Conservation (phyloP, 345 rosid genomes). For the Populus davidiana region DNA sequence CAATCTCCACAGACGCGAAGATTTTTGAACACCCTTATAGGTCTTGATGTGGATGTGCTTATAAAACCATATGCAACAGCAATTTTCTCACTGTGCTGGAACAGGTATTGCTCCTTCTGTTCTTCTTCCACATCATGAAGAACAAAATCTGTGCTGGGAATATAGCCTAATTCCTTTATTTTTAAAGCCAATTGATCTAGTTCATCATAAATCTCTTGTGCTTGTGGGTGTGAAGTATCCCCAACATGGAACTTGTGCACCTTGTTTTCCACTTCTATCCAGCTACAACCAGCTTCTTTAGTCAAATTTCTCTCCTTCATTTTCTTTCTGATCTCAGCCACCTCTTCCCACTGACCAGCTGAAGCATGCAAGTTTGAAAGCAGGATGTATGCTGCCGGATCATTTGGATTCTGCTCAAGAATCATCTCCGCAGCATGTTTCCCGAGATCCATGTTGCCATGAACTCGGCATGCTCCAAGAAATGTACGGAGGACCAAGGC, state of each 20-base stretch:
- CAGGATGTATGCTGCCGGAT: conserved; percentile 63
- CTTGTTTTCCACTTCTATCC: conserved; percentile 64
- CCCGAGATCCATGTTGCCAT: conserved; percentile 52
- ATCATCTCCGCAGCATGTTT: conserved; percentile 57
- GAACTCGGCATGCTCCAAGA: conserved; percentile 68
- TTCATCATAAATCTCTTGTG: conserved; percentile 41
- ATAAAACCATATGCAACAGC: conserved; percentile 72
- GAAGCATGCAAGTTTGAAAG: conserved; percentile 70
- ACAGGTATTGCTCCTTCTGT: conserved; percentile 54
- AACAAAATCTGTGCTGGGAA: conserved; percentile 62
- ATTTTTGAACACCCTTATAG: conserved; percentile 67
- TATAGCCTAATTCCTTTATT: conserved; percentile 58
- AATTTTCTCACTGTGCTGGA: conserved; percentile 78
- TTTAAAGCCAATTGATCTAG: conserved; percentile 41
- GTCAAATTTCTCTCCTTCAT: conserved; percentile 57
- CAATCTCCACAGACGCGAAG: conserved; percentile 70
- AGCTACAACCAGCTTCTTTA: conserved; percentile 80
- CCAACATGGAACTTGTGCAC: conserved; percentile 68
- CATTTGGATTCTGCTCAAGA: conserved; percentile 56
- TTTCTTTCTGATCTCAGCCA: conserved; percentile 47
- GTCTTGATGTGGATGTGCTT: conserved; percentile 46
- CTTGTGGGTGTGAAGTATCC: conserved; percentile 58
- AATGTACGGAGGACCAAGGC: conserved; percentile 66
- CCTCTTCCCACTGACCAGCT: conserved; percentile 62
- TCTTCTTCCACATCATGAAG: conserved; percentile 68